phyloP scores from a whole-genome alignment of 108 stramenopile species.

The Schizochytrium sp. region DNA sequence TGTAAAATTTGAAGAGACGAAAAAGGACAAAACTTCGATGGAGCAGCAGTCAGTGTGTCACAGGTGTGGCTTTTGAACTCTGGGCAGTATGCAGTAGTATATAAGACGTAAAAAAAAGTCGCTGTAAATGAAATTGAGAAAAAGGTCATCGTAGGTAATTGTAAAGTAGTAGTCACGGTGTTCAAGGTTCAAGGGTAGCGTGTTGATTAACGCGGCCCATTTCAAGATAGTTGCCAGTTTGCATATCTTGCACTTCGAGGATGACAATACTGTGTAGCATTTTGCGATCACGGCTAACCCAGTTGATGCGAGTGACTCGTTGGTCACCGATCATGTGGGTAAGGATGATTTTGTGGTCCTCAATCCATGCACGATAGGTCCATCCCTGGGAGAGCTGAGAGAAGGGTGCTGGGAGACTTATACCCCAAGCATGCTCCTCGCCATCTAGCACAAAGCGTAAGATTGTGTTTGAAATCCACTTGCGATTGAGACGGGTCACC shows the following conservation, averaged over 20 bases:
- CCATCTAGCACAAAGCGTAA: conserved; percentile 1
- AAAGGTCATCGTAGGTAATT: too few relatives aligned
- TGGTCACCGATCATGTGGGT: conserved; percentile 56
- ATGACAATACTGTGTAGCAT: conserved; percentile 42
- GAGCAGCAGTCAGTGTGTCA: too few relatives aligned
- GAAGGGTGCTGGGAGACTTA: conserved; percentile 32
- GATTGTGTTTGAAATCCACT: conserved; percentile 48
- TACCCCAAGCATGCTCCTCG: conserved; percentile 42
- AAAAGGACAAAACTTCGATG: too few relatives aligned
- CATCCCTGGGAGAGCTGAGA: conserved; percentile 61
- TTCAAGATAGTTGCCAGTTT: background rate
- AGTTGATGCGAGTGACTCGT: conserved; percentile 23
- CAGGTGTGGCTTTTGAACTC: too few relatives aligned
- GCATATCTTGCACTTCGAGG: conserved; percentile 10
- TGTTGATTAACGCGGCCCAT: conserved; percentile 58
- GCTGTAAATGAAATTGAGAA: too few relatives aligned
- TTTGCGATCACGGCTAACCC: conserved; percentile 44
- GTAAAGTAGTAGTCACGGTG: background rate
- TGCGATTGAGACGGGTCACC: conserved; percentile 48
- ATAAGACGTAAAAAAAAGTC: too few relatives aligned
- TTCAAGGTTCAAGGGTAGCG: conserved; percentile 25
- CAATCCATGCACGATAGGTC: conserved; percentile 55
- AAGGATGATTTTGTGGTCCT: conserved; percentile 59
- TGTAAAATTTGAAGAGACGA: too few relatives aligned
- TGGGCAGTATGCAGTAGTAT: too few relatives aligned